Base-by-base conservation (phyloP, 106 monocot genomes). In the Iris macrosiphon region DNA sequence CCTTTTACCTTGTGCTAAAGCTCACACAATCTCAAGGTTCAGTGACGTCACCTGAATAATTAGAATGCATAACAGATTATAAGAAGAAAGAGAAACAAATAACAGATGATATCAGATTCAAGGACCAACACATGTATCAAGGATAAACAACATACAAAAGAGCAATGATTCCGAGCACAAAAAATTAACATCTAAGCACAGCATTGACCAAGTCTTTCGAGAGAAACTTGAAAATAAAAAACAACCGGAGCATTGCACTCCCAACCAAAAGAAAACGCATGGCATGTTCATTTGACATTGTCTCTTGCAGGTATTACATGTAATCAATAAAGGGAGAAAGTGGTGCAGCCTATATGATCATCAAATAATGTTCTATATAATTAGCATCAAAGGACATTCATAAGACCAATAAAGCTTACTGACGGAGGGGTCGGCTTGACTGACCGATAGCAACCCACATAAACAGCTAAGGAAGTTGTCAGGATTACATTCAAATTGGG, bases 161-260 rank as follows among this genome's bases (percentile, higher is more conserved):
- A 51, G 96, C 96, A 21, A 83, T 43, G 52, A 98, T 83, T 47
- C 96, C 96, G 8, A 98, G 90, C 57, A 98, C 75, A 65, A 90
- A 98, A 65, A 98, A 98, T 74, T 98, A 98, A 47, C 66, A 83
- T 43, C 90, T 90, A 9, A 98, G 73, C 31, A 98, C 86, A 40
- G 96, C 90, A 75, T 96, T 96, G 42, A 96, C 90, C 75, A 96
- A 62, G 35, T 96, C 96, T 65, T 96, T 96, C n/a, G 96, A 90
- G 39, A 96, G 30, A 63, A 96, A 86, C 54, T 96, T 96, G 78
- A 96, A 96, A 17, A 90, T 80, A 11, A 96, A 76, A 70, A 96
- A 96, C 32, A 90, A 68, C 33, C 86, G 65, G 26, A 96, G 74
- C 96, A 96, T 83, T 28, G 96, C 96, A 75, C 89, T 96, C 31